Conservation (phyloP, 179 eudicot species). For the Camellia oleifera region DNA sequence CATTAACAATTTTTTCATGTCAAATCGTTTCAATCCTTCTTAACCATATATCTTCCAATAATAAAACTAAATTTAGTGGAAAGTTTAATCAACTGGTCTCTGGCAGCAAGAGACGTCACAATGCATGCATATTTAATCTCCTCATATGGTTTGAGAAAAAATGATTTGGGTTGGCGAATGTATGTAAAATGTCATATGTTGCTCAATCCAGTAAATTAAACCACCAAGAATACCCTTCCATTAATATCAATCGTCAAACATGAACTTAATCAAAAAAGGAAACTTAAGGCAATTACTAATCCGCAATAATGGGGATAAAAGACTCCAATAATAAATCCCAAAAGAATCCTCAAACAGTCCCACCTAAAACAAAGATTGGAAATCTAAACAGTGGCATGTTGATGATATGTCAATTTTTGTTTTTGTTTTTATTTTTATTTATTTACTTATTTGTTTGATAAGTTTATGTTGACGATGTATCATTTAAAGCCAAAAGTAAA, state of each 20-base stretch:
- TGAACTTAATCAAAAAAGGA: too few relatives aligned
- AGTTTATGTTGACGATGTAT: neutral
- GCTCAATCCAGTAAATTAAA: too few relatives aligned
- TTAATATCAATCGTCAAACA: too few relatives aligned
- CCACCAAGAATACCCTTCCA: too few relatives aligned
- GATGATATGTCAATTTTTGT: neutral
- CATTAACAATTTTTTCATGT: neutral
- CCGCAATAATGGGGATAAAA: neutral
- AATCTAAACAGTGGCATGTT: neutral
- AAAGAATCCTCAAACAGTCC: neutral
- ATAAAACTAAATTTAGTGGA: neutral
- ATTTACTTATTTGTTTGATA: neutral
- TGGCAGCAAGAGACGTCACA: neutral
- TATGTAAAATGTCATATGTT: too few relatives aligned
- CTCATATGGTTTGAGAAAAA: too few relatives aligned
- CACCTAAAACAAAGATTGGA: neutral
- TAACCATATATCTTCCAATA: neutral
- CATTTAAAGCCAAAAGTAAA: neutral
- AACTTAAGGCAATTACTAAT: too few relatives aligned
- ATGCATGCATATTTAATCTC: too few relatives aligned
- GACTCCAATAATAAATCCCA: neutral
- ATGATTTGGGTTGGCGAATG: too few relatives aligned
- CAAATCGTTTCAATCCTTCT: neutral
- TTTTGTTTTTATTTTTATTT: neutral
- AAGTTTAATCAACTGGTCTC: neutral